These are phyloP conservation scores for Pichia nakasei DNA, from an alignment of 805 yeast genomes.

Conservation along the genomic window DNA sequence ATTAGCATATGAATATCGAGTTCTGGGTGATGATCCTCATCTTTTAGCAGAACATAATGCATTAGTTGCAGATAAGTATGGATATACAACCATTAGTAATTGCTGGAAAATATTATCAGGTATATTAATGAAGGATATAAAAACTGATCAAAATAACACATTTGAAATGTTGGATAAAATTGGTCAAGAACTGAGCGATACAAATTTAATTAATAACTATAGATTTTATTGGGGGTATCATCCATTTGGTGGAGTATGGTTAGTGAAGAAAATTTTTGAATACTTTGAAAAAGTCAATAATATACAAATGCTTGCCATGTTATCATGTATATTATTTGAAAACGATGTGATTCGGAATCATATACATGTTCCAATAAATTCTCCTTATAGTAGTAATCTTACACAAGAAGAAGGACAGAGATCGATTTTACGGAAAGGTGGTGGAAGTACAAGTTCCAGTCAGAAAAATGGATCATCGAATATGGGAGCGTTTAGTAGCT, in stretches of 20 bases:
- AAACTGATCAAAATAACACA: slow-evolving; percentile 15
- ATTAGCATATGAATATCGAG: slow-evolving; percentile 56
- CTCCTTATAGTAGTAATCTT: slow-evolving; percentile 29
- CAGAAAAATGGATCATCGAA: not conserved
- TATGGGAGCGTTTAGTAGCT: not conserved
- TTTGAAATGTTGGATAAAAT: slow-evolving; percentile 13
- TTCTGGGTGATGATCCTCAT: slow-evolving; percentile 56
- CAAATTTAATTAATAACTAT: slow-evolving; percentile 13
- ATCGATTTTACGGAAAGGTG: not conserved
- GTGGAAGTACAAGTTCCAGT: not conserved
- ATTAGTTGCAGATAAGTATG: slow-evolving; percentile 55
- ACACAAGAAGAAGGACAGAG: not conserved
- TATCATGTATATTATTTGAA: slow-evolving; percentile 62
- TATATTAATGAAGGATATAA: slow-evolving; percentile 35
- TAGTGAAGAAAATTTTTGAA: slow-evolving; percentile 49
- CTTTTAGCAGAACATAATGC: slow-evolving; percentile 63
- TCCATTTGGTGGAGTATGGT: slow-evolving; percentile 65
- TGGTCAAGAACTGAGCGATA: slow-evolving; percentile 9
- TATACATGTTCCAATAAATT: slow-evolving; percentile 35
- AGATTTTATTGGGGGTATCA: slow-evolving; percentile 70
- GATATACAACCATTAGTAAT: slow-evolving; percentile 54
- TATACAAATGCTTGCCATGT: slow-evolving; percentile 85
- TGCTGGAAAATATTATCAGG: slow-evolving; percentile 63
- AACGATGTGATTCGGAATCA: slow-evolving; percentile 23
- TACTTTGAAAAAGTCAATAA: slow-evolving; percentile 60